Evolutionary conservation across 768 basidiomycete genomes (phyloP).

Genomic region (Pleurotus pulmonarius): DNA sequence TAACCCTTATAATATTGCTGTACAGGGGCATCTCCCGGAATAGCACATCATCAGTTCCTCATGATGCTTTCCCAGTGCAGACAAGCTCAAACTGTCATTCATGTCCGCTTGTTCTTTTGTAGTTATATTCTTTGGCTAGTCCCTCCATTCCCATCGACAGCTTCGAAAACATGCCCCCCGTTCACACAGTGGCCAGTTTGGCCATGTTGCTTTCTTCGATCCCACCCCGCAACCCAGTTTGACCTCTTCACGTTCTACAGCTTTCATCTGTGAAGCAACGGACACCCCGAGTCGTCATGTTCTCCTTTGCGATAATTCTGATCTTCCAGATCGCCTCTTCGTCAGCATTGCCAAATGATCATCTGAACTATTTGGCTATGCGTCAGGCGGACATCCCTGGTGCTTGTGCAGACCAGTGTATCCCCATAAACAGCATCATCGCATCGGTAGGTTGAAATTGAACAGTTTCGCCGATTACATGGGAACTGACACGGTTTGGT

Average conservation of each 20-base stretch:
- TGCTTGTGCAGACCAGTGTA: neutral
- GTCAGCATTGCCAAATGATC: conserved; percentile 2
- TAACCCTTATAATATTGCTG: no score
- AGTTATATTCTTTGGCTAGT: neutral
- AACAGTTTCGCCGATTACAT: neutral
- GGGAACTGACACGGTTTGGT: neutral
- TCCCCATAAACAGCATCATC: conserved; percentile 3
- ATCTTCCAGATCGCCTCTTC: neutral
- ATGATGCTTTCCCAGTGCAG: neutral
- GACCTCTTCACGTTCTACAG: no score
- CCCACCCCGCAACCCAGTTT: no score
- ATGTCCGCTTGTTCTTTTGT: neutral
- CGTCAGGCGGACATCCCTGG: conserved; percentile 1
- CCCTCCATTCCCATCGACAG: neutral
- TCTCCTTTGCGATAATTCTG: neutral
- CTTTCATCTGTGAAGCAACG: no score
- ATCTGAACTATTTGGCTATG: conserved; percentile 1
- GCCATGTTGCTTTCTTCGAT: no score
- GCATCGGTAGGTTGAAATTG: neutral
- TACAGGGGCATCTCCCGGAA: no score
- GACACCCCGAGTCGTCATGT: no score
- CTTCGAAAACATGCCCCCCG: neutral
- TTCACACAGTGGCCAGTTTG: neutral
- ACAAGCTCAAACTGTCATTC: neutral
- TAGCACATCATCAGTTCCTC: neutral